These are phyloP conservation scores for Cryptococcus depauperatus DNA, from an alignment of 1,284 basidiomycete species.

Conservation along the genomic window DNA sequence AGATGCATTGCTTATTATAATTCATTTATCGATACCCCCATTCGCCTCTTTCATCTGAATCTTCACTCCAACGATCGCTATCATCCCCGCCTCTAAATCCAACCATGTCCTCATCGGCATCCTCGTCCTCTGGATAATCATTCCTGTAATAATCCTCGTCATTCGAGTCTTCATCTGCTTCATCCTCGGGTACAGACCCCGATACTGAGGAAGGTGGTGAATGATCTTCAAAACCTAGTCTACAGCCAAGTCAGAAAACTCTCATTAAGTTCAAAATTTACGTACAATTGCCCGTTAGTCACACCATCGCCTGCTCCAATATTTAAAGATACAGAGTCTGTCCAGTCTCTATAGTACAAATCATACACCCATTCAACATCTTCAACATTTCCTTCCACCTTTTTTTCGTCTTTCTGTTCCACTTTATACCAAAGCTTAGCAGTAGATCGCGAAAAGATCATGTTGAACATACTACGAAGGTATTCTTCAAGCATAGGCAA, in stretches of 20 bases:
- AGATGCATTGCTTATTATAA: neutral
- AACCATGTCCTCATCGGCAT: slow-evolving; percentile 42
- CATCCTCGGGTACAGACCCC: slow-evolving; percentile 42
- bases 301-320: slow-evolving; percentile 29
- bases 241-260: slow-evolving; percentile 1
- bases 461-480: slow-evolving; percentile 33
- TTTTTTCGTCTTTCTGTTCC: slow-evolving; percentile 9
- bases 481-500: slow-evolving; percentile 44
- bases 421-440: too few relatives aligned
- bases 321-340: slow-evolving; percentile 15
- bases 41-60: slow-evolving; percentile 18
- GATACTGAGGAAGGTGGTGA: slow-evolving; percentile 31
- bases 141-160: slow-evolving; percentile 47
- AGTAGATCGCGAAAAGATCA: too few relatives aligned
- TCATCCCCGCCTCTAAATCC: slow-evolving; percentile 26
- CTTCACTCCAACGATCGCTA: slow-evolving; percentile 15
- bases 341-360: slow-evolving; percentile 42
- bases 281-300: slow-evolving; percentile 32
- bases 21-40: slow-evolving; percentile 27
- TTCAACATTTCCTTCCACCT: neutral
- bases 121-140: slow-evolving; percentile 47
- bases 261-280: neutral
- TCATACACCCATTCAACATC: slow-evolving; percentile 45
- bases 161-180: slow-evolving; percentile 46
- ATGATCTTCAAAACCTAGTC: slow-evolving; percentile 38